Percentiles rank a stretch among this genome's conserved stretches.
Conservation (phyloP, 805 yeast species). For the Deakozyma indianensis region DNA sequence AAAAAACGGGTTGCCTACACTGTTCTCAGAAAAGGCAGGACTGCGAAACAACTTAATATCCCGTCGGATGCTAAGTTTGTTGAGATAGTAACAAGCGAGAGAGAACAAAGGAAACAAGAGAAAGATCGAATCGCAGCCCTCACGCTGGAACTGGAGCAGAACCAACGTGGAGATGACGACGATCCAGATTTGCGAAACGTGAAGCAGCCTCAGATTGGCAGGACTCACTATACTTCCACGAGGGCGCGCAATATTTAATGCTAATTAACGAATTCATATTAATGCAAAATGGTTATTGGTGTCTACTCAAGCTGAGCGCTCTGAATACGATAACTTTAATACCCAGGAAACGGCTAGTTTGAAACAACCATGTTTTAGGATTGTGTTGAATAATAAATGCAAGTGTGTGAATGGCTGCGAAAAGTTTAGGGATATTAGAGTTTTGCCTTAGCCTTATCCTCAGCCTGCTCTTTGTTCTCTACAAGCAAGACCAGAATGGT, state of each 20-base stretch:
- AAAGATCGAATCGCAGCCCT: slow-evolving; percentile 32
- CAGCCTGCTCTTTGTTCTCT: background rate
- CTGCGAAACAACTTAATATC: slow-evolving; percentile 31
- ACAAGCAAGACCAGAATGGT: slow-evolving; percentile 44
- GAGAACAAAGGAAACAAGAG: slow-evolving; percentile 35
- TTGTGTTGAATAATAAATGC: no score
- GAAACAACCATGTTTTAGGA: no score
- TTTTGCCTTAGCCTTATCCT: background rate
- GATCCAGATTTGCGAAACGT: background rate
- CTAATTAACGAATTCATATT: no score
- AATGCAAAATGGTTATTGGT: no score
- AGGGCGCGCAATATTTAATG: no score
- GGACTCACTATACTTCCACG: no score
- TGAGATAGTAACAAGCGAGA: slow-evolving; percentile 35
- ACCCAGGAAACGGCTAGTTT: no score
- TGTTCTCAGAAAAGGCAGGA: slow-evolving; percentile 41
- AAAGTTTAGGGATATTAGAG: background rate
- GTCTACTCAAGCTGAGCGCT: no score
- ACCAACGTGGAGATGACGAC: background rate
- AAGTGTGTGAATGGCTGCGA: no score
- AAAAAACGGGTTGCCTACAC: slow-evolving; percentile 30
- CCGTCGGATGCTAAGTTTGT: slow-evolving; percentile 45
- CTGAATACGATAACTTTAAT: no score
- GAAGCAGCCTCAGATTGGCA: no score
- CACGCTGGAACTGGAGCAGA: slow-evolving; percentile 29